Base-by-base conservation (phyloP, 176 grass and related monocot species). In the Carex cristatella region DNA sequence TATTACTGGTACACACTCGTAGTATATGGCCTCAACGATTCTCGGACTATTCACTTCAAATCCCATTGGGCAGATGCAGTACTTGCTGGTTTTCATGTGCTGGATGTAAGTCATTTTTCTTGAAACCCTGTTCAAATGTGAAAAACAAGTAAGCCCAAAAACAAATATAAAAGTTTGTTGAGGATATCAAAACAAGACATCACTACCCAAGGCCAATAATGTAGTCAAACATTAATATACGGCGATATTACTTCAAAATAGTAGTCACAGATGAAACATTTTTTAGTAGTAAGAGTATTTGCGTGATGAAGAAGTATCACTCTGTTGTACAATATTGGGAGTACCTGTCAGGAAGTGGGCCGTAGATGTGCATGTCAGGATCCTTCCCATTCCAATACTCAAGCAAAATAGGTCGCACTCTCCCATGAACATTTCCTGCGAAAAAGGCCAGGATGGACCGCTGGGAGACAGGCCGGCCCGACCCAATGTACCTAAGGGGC, bases 51-150 rank as follows among this genome's bases (percentile, higher is more conserved):
- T 97, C 86, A 97, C 94, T 79, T 97, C 94, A 67, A 86, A 91
- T 79, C 94, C 94, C 94, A 97, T 94, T 57, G 94, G 94, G 79
- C 94, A 97, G 7, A 97, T 86, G 81, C 94, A 94, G 86, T 93
- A 94, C 55, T 86, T 88, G 86, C 91, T 94, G 65, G 84, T 93
- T 87, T 97, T 97, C 94, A 97, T 94, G 89, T 94, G 94, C 46
- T 97, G 87, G 48, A 92, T 89, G 83, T 94, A 97, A 85, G 15
- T 88, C 94, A 92, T 97, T 73, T 44, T 82, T 31, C 88, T 85
- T 7, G 94, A 88, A 71, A 97, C 91, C 74, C 88, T 59, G 61
- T 49, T 77, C 55, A 81, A 40, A 48, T 13, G 14, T 76, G 2
- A 54, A 53, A 48, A 73, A 42, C 14, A 42, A 46, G 44, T 10